Base-by-base conservation (phyloP, 495 filamentous ascomycete genomes). In the Penicillium nucicola region DNA sequence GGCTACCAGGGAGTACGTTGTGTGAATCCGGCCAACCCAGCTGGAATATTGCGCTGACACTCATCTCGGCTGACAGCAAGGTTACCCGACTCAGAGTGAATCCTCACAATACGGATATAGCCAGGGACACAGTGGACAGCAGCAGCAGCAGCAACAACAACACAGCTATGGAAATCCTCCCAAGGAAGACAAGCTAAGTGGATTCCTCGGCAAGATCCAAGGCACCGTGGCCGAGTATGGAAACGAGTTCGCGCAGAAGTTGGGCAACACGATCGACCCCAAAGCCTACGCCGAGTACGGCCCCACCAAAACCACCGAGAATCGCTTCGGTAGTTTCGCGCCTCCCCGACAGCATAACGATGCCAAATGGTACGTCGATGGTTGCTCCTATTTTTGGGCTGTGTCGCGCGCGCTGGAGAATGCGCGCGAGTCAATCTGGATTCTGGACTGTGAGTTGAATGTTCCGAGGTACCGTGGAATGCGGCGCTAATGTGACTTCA, bases 321-420 rank as follows among this genome's bases (percentile, higher is more conserved):
- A 92, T 54, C 82, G 90, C 30, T 96, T 85, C 68, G 79, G 83
- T 33, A 95, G 89, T 54, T 97, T 97, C 70, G 87, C 88, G 2
- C 86, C 89, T 5, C 69, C 80, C 12, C 71, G 83, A 20, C 72
- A 78, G 41, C 76, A 77, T 12, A 88, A 88, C 52, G 77, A 84
- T 44, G 78, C 77, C 31, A 96, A 97, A 70, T 96, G 90, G 89
- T 93, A 88, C 74, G 89, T 97, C 18, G 92, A 97, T 68, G 92
- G 89, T 2, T 92, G 88, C 61, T 84, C 84, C 1, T 97, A 97
- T 61, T 90, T 97, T 73, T 91, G 84, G 78, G 92, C 92, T 13
- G 89, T 97, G 0, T 90, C 86, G 34, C 67, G 80, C 42, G 92
- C 92, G 5, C 68, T 97, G 42, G 90, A 96, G 76, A 83, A 81